phyloP scores from a whole-genome alignment of 805 yeast species.

The Starmerella vitae region DNA sequence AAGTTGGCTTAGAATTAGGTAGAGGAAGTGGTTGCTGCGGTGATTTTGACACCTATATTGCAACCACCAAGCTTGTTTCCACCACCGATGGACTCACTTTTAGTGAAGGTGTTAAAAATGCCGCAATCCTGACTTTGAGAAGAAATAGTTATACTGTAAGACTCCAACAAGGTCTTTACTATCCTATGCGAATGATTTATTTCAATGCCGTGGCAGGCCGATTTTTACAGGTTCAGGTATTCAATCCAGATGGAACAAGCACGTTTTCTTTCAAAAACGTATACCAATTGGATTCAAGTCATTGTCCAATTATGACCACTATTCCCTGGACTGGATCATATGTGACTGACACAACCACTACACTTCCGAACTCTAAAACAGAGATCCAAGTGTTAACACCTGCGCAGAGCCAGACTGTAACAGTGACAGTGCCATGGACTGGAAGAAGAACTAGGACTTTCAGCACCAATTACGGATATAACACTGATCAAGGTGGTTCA shows the following conservation, averaged over 20 bases:
- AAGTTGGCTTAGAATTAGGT: constrained; percentile 4
- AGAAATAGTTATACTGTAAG: background rate
- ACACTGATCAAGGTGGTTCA: background rate
- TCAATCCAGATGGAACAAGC: constrained; percentile 3
- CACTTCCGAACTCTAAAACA: background rate
- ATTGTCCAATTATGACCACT: constrained; percentile 4
- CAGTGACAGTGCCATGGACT: background rate
- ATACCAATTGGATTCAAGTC: constrained; percentile 1
- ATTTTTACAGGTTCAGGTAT: background rate
- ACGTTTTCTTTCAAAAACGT: background rate
- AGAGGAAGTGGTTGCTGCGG: constrained; percentile 6
- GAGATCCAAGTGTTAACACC: background rate
- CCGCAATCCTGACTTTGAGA: no score
- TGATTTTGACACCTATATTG: background rate
- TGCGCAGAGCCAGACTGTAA: background rate
- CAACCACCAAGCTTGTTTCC: background rate
- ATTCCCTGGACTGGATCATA: constrained; percentile 3
- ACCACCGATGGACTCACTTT: background rate
- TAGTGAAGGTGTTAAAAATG: background rate
- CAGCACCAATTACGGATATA: background rate
- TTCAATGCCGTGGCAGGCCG: constrained; percentile 1
- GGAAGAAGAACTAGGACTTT: background rate
- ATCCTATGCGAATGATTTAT: constrained; percentile 6
- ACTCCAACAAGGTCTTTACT: constrained; percentile 3
- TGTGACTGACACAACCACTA: constrained; percentile 2